These are phyloP conservation scores for Diaporthe destruens DNA, from an alignment of 2,329 filamentous ascomycete species.

Conservation along the genomic window DNA sequence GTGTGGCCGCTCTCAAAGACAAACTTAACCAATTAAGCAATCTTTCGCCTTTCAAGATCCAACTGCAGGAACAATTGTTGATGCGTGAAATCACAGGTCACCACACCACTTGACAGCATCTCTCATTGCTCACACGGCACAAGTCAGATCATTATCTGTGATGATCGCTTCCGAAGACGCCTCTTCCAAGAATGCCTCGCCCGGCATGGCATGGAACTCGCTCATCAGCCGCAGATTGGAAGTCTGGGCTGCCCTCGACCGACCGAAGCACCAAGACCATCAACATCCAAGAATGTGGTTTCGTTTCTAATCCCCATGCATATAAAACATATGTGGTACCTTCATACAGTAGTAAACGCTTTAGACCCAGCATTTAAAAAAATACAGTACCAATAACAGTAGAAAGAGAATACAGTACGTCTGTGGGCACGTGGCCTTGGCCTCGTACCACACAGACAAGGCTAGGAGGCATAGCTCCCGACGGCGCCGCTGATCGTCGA, in stretches of 20 bases:
- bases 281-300: not conserved
- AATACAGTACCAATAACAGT: too few species aligned
- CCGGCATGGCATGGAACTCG: not conserved
- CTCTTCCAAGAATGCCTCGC: not conserved
- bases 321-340: too few species aligned
- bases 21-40: not conserved
- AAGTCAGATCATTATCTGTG: not conserved
- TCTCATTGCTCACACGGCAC: too few species aligned
- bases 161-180: not conserved
- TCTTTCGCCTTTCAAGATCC: not conserved
- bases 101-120: not conserved
- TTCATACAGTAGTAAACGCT: too few species aligned
- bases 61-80: too few species aligned
- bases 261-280: not conserved
- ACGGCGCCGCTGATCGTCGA: too few species aligned
- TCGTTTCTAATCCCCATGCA: too few species aligned
- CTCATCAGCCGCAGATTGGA: constrained; percentile 4
- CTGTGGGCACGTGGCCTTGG: too few species aligned
- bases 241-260: not conserved
- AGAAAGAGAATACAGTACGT: too few species aligned
- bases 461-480: too few species aligned
- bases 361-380: too few species aligned
- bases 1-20: not conserved
- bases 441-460: too few species aligned
- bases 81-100: not conserved